Conservation (phyloP, 805 yeast genomes). For the Cyberlindnera nakhonratchasimensis region DNA sequence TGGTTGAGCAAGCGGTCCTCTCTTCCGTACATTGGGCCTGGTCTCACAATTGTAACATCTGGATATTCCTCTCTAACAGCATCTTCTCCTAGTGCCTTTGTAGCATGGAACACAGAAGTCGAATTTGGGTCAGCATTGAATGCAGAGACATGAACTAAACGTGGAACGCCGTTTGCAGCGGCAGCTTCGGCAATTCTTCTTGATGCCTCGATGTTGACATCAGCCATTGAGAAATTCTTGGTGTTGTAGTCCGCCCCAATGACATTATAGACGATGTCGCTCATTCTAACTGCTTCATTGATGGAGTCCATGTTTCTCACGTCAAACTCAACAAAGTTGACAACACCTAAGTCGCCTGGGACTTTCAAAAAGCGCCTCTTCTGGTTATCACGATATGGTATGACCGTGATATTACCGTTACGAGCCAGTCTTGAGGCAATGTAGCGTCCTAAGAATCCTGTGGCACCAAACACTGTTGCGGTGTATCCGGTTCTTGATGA, state of each 20-base stretch:
- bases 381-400: slow-evolving; percentile 80
- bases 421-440: slow-evolving; percentile 69
- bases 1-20: slow-evolving; percentile 67
- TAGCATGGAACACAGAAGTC: slow-evolving; percentile 65
- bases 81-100: slow-evolving; percentile 77
- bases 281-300: slow-evolving; percentile 71
- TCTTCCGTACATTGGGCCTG: slow-evolving; percentile 74
- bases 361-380: slow-evolving; percentile 75
- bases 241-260: slow-evolving; percentile 74
- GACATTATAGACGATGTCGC: slow-evolving; percentile 80
- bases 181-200: slow-evolving; percentile 73
- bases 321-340: slow-evolving; percentile 79
- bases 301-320: slow-evolving; percentile 72
- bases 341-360: slow-evolving; percentile 84
- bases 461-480: slow-evolving; percentile 83
- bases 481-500: slow-evolving; percentile 86
- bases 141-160: slow-evolving; percentile 75
- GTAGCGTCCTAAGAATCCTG: slow-evolving; percentile 76
- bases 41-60: slow-evolving; percentile 80
- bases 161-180: slow-evolving; percentile 65
- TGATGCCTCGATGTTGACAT: slow-evolving; percentile 76
- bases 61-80: slow-evolving; percentile 66
- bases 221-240: slow-evolving; percentile 79
- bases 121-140: slow-evolving; percentile 71
- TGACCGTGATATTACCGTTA: slow-evolving; percentile 74